A percentile compares a stretch with the other conserved stretches of the same genome.
Conservation (phyloP, 2,329 filamentous ascomycete species). For the Alternaria tenuissima region DNA sequence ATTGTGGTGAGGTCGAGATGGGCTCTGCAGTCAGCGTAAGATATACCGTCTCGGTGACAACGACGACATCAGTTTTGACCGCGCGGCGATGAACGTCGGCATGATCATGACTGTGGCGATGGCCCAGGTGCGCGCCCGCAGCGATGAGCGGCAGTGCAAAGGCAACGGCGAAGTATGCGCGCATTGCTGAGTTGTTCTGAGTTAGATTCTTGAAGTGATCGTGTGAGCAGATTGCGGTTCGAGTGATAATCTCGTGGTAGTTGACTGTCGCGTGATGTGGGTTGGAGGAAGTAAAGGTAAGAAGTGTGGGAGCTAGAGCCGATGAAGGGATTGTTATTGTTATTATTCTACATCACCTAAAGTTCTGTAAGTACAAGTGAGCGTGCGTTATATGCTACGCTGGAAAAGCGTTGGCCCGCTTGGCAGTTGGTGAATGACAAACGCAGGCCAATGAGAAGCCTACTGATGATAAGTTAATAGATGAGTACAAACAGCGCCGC, state of each 20-base stretch:
- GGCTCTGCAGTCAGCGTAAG: conserved; percentile 11
- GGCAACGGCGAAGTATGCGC: neutral
- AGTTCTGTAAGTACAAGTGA: conserved; percentile 7
- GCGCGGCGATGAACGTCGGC: conserved; percentile 4
- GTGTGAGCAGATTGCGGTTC: neutral
- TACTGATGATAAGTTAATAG: neutral
- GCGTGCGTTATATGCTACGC: neutral
- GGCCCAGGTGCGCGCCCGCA: neutral
- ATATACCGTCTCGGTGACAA: conserved; percentile 20
- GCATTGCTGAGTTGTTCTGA: conserved; percentile 7
- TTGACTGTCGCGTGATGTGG: conserved; percentile 1
- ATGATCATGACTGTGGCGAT: conserved; percentile 3
- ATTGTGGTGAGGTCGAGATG: neutral
- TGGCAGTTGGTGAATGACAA: neutral
- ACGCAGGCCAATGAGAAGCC: conserved; percentile 2
- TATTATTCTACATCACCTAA: neutral
- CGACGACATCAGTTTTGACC: conserved; percentile 9
- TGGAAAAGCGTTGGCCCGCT: conserved; percentile 2
- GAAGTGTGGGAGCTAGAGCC: neutral
- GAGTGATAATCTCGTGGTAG: neutral
- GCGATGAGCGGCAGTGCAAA: conserved; percentile 7
- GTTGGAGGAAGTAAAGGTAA: neutral
- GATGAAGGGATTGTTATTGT: neutral
- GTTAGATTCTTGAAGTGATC: neutral
- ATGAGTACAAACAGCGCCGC: conserved; percentile 1